phyloP scores from a whole-genome alignment of 306 rosid genomes.

The Rosa rugosa region DNA sequence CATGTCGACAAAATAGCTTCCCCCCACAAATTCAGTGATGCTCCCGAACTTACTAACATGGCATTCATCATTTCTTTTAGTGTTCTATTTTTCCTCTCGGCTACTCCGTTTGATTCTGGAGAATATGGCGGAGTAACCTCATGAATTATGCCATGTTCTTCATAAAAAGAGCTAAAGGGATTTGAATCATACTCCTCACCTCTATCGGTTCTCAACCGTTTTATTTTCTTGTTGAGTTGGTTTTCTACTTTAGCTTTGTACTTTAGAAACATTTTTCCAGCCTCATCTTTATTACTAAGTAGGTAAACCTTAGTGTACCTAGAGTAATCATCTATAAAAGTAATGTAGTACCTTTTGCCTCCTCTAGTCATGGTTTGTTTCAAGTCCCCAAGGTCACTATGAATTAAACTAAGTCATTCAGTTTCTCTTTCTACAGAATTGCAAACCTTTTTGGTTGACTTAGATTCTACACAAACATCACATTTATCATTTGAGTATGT shows the following conservation, averaged over 20 bases:
- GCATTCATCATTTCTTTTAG: not conserved
- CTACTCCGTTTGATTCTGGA: not conserved
- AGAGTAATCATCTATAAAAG: constrained; percentile 14
- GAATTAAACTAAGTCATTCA: not conserved
- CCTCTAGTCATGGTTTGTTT: not conserved
- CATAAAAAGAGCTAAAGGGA: not conserved
- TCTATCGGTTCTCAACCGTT: not conserved
- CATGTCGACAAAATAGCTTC: not conserved
- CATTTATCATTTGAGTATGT: not conserved
- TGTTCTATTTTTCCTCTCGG: constrained; percentile 4
- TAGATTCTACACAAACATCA: constrained; percentile 1
- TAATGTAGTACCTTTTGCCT: not conserved
- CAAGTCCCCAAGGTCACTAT: constrained; percentile 3
- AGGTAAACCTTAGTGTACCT: not conserved
- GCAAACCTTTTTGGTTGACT: not conserved
- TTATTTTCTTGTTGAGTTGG: constrained; percentile 7
- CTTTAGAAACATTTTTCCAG: not conserved
- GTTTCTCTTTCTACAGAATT: not conserved
- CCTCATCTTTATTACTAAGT: not conserved
- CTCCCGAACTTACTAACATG: constrained; percentile 1
- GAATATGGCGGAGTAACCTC: constrained; percentile 3
- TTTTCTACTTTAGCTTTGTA: constrained; percentile 8
- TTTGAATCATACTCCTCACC: constrained; percentile 3
- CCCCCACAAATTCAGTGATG: not conserved
- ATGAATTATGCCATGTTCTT: constrained; percentile 13